Evolutionary conservation across 805 yeast species (phyloP).

Genomic region (Isabelozyma gotoi): DNA sequence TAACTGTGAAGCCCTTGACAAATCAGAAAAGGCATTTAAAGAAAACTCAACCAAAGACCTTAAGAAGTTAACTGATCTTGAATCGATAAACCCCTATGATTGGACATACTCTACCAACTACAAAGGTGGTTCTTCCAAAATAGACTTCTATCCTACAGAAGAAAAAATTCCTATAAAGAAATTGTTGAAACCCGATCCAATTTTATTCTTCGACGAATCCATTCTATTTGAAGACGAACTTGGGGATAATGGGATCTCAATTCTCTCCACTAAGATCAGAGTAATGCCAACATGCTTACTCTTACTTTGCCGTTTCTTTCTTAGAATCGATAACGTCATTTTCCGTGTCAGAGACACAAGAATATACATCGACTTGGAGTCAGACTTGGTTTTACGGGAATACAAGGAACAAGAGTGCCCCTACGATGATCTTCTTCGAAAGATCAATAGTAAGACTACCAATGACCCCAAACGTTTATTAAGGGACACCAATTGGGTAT

Average conservation of each 20-base stretch:
- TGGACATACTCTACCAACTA: conserved; percentile 93
- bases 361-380: conserved; percentile 72
- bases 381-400: conserved; percentile 68
- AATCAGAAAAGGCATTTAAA: conserved; percentile 23
- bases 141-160: conserved; percentile 17
- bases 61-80: conserved; percentile 46
- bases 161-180: conserved; percentile 65
- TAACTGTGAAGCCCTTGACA: conserved; percentile 13
- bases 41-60: conserved; percentile 23
- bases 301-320: conserved; percentile 71
- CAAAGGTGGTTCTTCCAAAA: conserved; percentile 51
- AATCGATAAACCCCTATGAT: conserved; percentile 81
- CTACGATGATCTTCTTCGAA: conserved; percentile 30
- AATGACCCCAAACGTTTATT: conserved; percentile 47
- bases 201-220: conserved; percentile 85
- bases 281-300: conserved; percentile 85
- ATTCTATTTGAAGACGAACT: conserved; percentile 90
- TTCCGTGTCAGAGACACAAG: conserved; percentile 85
- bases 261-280: conserved; percentile 74
- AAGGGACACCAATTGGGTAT: conserved; percentile 72
- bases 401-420: conserved; percentile 57
- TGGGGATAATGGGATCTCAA: conserved; percentile 92
- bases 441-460: conserved; percentile 18
- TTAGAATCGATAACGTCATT: conserved; percentile 88
- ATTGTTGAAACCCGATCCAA: conserved; percentile 76